phyloP scores from a whole-genome alignment of 257 asterid species.

The Apocynum venetum region DNA sequence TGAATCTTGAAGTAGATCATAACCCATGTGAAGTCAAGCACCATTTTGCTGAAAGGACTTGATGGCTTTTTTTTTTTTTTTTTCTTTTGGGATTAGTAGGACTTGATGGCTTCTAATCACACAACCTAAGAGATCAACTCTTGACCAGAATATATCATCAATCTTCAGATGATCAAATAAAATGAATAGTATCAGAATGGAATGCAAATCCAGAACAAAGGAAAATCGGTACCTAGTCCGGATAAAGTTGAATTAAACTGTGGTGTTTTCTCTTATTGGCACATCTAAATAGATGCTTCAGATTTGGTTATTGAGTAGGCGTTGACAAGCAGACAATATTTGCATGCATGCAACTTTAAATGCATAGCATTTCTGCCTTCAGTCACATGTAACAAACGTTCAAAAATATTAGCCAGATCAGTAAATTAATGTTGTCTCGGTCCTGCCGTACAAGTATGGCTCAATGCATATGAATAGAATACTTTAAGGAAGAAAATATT shows the following conservation, averaged over 20 bases:
- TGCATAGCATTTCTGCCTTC: not conserved
- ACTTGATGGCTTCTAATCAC: not conserved
- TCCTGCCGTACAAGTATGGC: not conserved
- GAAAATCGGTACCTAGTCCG: not conserved
- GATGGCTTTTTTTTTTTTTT: not conserved
- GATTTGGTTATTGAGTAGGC: not conserved
- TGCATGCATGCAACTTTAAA: conserved; percentile 8
- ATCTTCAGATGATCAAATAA: not conserved
- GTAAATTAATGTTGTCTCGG: not conserved
- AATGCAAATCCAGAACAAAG: not conserved
- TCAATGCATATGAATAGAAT: not conserved
- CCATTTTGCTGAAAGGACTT: not conserved
- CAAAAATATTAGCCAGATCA: not conserved
- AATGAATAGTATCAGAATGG: not conserved
- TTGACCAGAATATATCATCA: not conserved
- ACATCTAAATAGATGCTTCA: not conserved
- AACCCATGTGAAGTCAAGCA: conserved; percentile 1
- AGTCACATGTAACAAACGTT: not conserved
- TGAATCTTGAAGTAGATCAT: not conserved
- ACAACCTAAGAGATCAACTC: not conserved
- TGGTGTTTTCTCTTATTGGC: not conserved
- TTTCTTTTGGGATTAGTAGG: not conserved
- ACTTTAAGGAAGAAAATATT: not conserved
- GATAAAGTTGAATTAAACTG: no score
- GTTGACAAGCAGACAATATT: not conserved